Base-by-base conservation (phyloP, 75 land plant species). In the Cupressus sempervirens region DNA sequence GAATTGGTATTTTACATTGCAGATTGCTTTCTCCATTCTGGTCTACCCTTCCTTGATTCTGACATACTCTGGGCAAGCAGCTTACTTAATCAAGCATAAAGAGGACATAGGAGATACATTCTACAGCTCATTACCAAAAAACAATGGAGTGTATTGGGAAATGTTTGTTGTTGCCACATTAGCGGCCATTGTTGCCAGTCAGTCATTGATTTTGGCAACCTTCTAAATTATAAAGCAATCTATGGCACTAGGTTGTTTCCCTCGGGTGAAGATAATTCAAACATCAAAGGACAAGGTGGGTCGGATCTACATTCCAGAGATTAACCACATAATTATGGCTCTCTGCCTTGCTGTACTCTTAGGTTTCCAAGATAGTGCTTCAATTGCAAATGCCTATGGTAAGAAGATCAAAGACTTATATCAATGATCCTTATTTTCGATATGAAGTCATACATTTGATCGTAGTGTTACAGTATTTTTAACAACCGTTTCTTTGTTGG, bases 151-250 rank as follows among this genome's bases (percentile, higher is more conserved):
- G 50, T 93, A 83, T 77, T 93, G 94, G 94, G 93, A 93, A 52
- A 87, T 93, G 88, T 92, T 93, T 62, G 89, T 84, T 35, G 68
- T 93, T 45, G 85, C 94, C 29, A 92, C 93, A 26, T 58, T 89
- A 29, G 89, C 93, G 6, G 91, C 94, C 23, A 85, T 92, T 15
- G 88, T 93, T 12, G 94, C 91, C 7, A 93, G 93, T 84, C 94
- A 93, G 85, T 84, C 90, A 38, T 70, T 93, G 80, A 93, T 93
- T 43, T 91, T 93, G 5, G 94, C 94, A 23, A 90, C 89, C 72
- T 93, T 90, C 89, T 92, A 91, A 68, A 91, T 92, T 45, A 83
- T 93, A 36, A 89, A 85, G 76, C 91, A 90, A 32, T 87, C 91
- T 13, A 83, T 92, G 82, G 87, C 93, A 7, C 86, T 92, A 16